A percentile compares a stretch with the other conserved stretches of the same genome.
Evolutionary conservation across 495 filamentous ascomycete species (phyloP).

Genomic region (Daldinia grandis): DNA sequence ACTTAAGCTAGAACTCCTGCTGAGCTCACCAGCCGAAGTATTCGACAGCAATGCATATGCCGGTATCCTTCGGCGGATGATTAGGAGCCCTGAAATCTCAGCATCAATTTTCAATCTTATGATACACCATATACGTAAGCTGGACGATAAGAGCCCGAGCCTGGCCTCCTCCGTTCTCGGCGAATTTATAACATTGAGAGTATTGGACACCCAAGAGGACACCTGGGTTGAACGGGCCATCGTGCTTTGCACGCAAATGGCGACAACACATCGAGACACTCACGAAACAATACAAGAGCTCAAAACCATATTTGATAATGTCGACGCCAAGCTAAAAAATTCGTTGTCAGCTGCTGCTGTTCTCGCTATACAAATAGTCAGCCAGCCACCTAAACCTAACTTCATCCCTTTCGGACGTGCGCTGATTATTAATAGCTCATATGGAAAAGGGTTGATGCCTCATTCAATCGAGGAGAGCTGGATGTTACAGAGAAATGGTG

Average conservation of each 20-base stretch:
- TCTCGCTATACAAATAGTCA: conserved; percentile 74
- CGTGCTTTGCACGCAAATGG: conserved; percentile 42
- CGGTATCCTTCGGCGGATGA: conserved; percentile 62
- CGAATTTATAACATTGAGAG: conserved; percentile 60
- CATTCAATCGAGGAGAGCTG: conserved; percentile 61
- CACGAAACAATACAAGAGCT: conserved; percentile 39
- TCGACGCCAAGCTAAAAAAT: conserved; percentile 38
- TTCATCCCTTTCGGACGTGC: neutral
- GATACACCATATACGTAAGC: conserved; percentile 72
- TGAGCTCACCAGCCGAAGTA: conserved; percentile 50
- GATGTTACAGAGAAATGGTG: conserved; percentile 75
- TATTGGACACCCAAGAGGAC: conserved; percentile 48
- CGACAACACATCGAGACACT: conserved; percentile 30
- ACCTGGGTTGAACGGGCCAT: conserved; percentile 39
- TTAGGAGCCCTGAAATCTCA: conserved; percentile 63
- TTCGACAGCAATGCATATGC: conserved; percentile 62
- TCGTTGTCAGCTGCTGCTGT: conserved; percentile 64
- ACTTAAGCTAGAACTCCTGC: conserved; percentile 73
- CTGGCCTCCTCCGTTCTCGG: conserved; percentile 65
- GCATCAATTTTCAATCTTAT: conserved; percentile 73
- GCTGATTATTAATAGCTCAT: conserved; percentile 63
- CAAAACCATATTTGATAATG: conserved; percentile 31
- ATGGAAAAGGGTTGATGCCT: conserved; percentile 76
- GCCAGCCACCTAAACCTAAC: conserved; percentile 24
- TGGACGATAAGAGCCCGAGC: conserved; percentile 62